Conservation (phyloP, 1,284 basidiomycete genomes). For the Meripilus lineatus region DNA sequence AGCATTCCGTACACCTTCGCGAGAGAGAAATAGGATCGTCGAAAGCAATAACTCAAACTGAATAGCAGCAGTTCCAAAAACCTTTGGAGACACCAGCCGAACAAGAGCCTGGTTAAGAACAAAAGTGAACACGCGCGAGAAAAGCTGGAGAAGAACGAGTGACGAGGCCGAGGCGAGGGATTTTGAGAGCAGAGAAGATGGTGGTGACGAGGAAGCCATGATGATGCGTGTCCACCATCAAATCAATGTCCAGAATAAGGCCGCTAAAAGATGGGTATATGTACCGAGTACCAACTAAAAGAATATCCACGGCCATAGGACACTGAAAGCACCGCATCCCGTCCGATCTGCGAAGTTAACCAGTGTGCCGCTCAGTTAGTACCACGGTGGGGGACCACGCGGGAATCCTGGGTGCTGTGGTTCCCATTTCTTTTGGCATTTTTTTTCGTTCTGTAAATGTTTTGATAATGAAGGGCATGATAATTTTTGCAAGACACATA, state of each 20-base stretch:
- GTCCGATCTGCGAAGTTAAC: conserved; percentile 80
- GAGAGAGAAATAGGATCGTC: conserved; percentile 86
- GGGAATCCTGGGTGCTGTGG: conserved; percentile 80
- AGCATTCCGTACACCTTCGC: conserved; percentile 88
- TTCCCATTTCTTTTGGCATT: too few relatives aligned
- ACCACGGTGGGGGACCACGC: conserved; percentile 82
- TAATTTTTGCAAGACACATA: too few relatives aligned
- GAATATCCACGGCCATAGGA: conserved; percentile 70
- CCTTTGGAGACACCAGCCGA: conserved; percentile 78
- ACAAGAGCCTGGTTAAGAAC: conserved; percentile 84
- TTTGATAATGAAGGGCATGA: too few relatives aligned
- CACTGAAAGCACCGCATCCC: conserved; percentile 78
- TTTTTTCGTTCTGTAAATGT: too few relatives aligned
- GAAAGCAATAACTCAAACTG: conserved; percentile 85
- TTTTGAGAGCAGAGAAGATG: conserved; percentile 16
- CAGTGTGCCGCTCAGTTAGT: conserved; percentile 77
- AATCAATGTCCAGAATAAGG: neutral
- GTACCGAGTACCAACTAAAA: conserved; percentile 7
- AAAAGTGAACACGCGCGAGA: conserved; percentile 84
- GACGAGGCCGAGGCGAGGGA: conserved; percentile 65
- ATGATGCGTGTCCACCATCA: neutral
- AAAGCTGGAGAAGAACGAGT: conserved; percentile 82
- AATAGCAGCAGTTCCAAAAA: conserved; percentile 83
- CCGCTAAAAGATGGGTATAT: conserved; percentile 7
- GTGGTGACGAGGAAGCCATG: conserved; percentile 6